Evolutionary conservation across 108 stramenopile genomes (phyloP).

Genomic region (Pseudonitzschia pungens): DNA sequence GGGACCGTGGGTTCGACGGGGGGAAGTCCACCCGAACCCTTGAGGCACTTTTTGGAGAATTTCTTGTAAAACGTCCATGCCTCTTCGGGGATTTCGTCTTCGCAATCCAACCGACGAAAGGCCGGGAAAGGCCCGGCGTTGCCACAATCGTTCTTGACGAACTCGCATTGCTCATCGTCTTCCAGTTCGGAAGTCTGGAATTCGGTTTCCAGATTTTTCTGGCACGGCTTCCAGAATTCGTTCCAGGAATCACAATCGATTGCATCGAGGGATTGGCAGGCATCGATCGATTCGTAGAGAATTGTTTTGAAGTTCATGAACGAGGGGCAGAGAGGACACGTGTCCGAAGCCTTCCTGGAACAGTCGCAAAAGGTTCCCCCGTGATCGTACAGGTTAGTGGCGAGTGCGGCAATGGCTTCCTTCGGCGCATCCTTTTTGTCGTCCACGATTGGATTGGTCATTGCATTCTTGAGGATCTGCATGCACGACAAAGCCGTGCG

Average conservation of each 20-base stretch:
- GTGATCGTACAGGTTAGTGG: conserved; percentile 63
- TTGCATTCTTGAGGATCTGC: conserved; percentile 71
- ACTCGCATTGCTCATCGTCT: conserved; percentile 65
- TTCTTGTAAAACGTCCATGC: conserved; percentile 80
- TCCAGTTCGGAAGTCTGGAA: conserved; percentile 63
- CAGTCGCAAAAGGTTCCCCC: conserved; percentile 83
- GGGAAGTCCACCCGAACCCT: conserved; percentile 24
- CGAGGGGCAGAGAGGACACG: conserved; percentile 67
- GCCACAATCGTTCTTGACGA: conserved; percentile 66
- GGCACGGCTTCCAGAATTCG: conserved; percentile 79
- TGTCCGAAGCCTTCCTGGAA: conserved; percentile 48
- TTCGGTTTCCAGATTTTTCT: conserved; percentile 56
- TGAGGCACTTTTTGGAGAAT: conserved; percentile 65
- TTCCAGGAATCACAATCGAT: conserved; percentile 90
- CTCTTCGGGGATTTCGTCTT: conserved; percentile 52
- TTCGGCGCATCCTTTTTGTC: conserved; percentile 50
- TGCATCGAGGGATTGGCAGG: conserved; percentile 81
- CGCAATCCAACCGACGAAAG: conserved; percentile 83
- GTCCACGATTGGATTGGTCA: conserved; percentile 45
- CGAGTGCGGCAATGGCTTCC: conserved; percentile 69
- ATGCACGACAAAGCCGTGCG: conserved; percentile 82
- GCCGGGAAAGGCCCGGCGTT: conserved; percentile 78
- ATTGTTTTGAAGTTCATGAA: conserved; percentile 85
- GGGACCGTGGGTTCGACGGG: conserved; percentile 28
- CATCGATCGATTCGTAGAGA: conserved; percentile 85